Evolutionary conservation across 495 filamentous ascomycete genomes (phyloP), one percentile per base, ranked within the genome.

Genomic region (Hypoxylon cercidicola): DNA sequence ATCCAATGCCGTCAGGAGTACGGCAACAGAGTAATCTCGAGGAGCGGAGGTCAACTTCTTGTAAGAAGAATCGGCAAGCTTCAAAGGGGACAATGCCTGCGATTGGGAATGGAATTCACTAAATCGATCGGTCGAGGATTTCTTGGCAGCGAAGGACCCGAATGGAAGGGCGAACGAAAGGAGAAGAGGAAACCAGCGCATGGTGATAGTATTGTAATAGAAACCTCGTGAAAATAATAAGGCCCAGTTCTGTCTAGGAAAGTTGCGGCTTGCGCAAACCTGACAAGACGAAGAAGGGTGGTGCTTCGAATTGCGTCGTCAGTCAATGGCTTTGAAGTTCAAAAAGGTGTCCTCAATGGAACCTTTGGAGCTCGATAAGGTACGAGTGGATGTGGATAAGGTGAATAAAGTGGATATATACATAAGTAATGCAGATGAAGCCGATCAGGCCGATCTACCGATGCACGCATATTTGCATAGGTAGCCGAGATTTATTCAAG

Each of bases 1-100:
- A 69, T 97, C 93, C 63, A 92, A 76, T 50, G 95, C 95, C 9
- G 96, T 99, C 52, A 99, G 80, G 30, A 98, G 85, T 1, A 98
- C 87, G 7, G 86, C 90, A 12, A 89, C 84, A 32, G 89, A 86
- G 73, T 97, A 96, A 75, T 98, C 90, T 52, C 95, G 86, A 28
- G 96, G 91, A 2, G 84, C 77, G 1, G 85, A 74, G 0, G 90
- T 95, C 55, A 98, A 78, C 62, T 90, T 83, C 48, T 85, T 84
- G 78, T 94, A 98, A 25, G 82, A 80, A 6, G 79, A 66, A 74
- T 96, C 93, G 74, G 88, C 81, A 61, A 99, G 84, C 78, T 92
- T 84, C 69, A 97, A 66, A 2, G 93, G 88, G 20, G 84, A 70
- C 0, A 86, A 87, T 23, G 87, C 80, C 52, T 86, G 83, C 35